Evolutionary conservation across 2,329 filamentous ascomycete genomes (phyloP), one percentile per base, ranked within the genome.

Genomic region (Fusarium anthophilum): DNA sequence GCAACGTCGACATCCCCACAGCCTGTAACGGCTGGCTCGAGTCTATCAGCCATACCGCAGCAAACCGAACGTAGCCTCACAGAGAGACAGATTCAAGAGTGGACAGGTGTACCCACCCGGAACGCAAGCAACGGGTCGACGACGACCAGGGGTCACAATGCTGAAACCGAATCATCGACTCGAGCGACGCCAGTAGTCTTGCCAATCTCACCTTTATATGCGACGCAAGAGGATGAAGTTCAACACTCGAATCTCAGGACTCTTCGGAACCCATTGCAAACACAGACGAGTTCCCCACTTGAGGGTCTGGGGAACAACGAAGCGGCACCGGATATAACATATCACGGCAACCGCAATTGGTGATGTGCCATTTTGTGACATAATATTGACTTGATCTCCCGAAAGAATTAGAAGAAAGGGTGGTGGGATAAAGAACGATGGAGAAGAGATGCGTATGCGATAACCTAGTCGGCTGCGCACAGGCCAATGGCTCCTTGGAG

Each of bases 261-360:
- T 24, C 61, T 74, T 58, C 55, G 59, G 22, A 75, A 65, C 32
- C 63, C 69, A 35, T 56, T 74, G 51, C 76, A 75, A 51, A 35
- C 50, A 20, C 39, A 63, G 32, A 45, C 39, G 44, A 53, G 53
- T 28, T 45, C 55, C 8, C 44, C 60, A n/a, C 60, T 61, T 26
- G 66, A 50, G 32, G 60, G 55, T 30, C 53, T 56, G 26, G 58
- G 56, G 26, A 59, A 68, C 30, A 59, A 53, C 32, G 60, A 66
- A 57, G 70, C 57, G 38, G 44, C 61, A 66, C 37, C 60, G 39
- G 62, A 58, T 43, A 51, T 59, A 44, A 53, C 51, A 20, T 64
- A 41, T 38, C 72, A 58, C 45, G 70, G 66, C 41, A 72, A 63
- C 35, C 74, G 63, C 20, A 57, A 66, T 53, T 76, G 69, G 76